Evolutionary conservation across 805 yeast genomes (phyloP), one percentile per base, ranked within the genome.

Genomic region (Starmerella cellae): DNA sequence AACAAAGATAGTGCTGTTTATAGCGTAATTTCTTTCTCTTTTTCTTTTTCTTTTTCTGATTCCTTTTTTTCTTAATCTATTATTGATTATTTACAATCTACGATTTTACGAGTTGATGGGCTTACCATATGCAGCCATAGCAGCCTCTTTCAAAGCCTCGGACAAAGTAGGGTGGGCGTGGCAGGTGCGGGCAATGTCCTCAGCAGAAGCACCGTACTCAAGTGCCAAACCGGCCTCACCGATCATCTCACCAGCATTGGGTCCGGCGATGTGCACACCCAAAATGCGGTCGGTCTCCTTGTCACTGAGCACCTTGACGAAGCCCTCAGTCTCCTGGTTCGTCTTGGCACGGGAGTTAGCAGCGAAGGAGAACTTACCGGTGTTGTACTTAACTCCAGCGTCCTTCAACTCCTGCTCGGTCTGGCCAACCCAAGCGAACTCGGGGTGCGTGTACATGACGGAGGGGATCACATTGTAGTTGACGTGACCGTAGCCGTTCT

Each of bases 281-380:
- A 91, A 70, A 35, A 91, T 75, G 66, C 98, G 78, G 69, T 91
- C 94, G 50, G 98, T 88, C 68, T 88, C 95, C 54, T 94, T 87
- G 66, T 91, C 99, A 49, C 94, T 87, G 53, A 91, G 64, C 61
- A 91, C 77, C 73, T 91, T 91, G 59, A 91, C 98, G 57, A 91
- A 82, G 47, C 98, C 98, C 54, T 91, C 98, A 46, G 96, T 80
- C 66, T 91, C 98, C 62, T 74, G 66, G 74, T 88, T 91, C 55
- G 98, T 87, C 77, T 91, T 91, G 49, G 99, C 99, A 73, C 99
- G 84, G 41, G 98, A 91, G 77, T 91, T 91, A 57, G 99, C 99
- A 59, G 84, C 73, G 71, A 91, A 91, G 63, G 97, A 95, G 85
- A 88, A 91, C 69, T 91, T 91, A 62, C 99, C 99, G 48, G 82